These are phyloP conservation scores for Dianthus caryophyllus DNA, from an alignment of 148 eudicot genomes.

Conservation along the genomic window DNA sequence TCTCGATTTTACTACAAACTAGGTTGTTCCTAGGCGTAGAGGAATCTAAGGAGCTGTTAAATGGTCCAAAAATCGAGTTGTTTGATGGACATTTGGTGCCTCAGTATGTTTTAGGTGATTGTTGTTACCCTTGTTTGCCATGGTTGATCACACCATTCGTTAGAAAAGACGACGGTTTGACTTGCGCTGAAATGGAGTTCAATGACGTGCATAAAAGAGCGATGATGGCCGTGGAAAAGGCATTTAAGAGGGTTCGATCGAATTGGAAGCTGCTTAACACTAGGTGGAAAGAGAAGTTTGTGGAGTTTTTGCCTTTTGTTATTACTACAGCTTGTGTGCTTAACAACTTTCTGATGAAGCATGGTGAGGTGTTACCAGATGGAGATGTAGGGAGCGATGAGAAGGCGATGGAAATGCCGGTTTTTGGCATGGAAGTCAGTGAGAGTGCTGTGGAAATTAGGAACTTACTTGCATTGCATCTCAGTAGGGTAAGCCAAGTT, in stretches of 20 bases:
- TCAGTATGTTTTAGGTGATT: constrained; percentile 72
- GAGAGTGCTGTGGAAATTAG: constrained; percentile 50
- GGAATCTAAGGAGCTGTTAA: constrained; percentile 54
- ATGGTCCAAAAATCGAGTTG: constrained; percentile 47
- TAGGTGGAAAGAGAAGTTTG: constrained; percentile 66
- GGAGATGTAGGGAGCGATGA: constrained; percentile 28
- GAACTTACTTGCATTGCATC: constrained; percentile 62
- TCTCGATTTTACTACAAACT: constrained; percentile 40
- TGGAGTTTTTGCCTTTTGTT: constrained; percentile 77
- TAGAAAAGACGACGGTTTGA: constrained; percentile 22
- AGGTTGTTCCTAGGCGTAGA: constrained; percentile 45
- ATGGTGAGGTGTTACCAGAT: constrained; percentile 57
- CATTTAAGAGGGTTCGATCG: constrained; percentile 57
- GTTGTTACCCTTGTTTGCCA: constrained; percentile 69
- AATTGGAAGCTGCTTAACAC: constrained; percentile 59
- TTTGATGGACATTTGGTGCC: constrained; percentile 54
- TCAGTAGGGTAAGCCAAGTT: constrained; percentile 56
- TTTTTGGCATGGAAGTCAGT: constrained; percentile 50
- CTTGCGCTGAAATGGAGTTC: constrained; percentile 38
- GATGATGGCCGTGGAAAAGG: constrained; percentile 47
- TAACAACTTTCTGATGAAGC: constrained; percentile 79
- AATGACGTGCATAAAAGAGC: constrained; percentile 60
- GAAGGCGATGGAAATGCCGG: constrained; percentile 29
- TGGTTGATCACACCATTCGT: constrained; percentile 77
- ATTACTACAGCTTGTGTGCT: constrained; percentile 66